Percentiles rank a stretch among this genome's conserved stretches.
phyloP scores from a whole-genome alignment of 2,329 filamentous ascomycete species.

The Mycogone perniciosa region DNA sequence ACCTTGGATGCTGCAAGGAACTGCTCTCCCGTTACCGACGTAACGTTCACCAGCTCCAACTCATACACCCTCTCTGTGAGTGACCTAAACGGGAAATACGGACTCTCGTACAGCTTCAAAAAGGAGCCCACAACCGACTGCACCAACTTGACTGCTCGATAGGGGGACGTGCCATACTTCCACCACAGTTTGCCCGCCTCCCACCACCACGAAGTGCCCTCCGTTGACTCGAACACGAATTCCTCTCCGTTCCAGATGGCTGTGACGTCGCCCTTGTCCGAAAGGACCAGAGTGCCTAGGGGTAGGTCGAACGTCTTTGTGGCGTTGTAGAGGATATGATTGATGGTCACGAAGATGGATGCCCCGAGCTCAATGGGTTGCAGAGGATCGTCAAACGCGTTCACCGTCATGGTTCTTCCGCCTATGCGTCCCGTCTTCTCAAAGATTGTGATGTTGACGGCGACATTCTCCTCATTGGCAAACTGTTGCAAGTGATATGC shows the following conservation, averaged over 20 bases:
- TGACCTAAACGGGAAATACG: slow-evolving; percentile 77
- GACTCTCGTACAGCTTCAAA: slow-evolving; percentile 70
- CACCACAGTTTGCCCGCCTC: slow-evolving; percentile 72
- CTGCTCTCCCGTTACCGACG: slow-evolving; percentile 65
- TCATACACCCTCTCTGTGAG: slow-evolving; percentile 62
- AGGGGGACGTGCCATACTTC: slow-evolving; percentile 77
- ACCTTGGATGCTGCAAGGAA: slow-evolving; percentile 61
- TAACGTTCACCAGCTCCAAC: slow-evolving; percentile 60
- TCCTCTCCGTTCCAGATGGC: slow-evolving; percentile 78
- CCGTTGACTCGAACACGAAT: slow-evolving; percentile 63
- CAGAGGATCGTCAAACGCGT: slow-evolving; percentile 61
- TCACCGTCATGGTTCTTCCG: slow-evolving; percentile 79
- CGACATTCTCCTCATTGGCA: slow-evolving; percentile 52
- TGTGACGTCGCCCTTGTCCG: slow-evolving; percentile 49
- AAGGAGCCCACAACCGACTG: slow-evolving; percentile 66
- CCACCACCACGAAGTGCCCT: slow-evolving; percentile 65
- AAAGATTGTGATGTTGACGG: slow-evolving; percentile 78
- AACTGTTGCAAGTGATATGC: slow-evolving; percentile 77
- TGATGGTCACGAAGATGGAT: slow-evolving; percentile 83
- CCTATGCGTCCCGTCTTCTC: slow-evolving; percentile 74
- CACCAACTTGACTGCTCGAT: slow-evolving; percentile 67
- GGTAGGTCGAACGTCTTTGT: slow-evolving; percentile 64
- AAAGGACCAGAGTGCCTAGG: slow-evolving; percentile 38
- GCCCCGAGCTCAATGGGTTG: slow-evolving; percentile 80
- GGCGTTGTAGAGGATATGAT: slow-evolving; percentile 73